Evolutionary conservation across 2,329 filamentous ascomycete genomes (phyloP).

Genomic region (Aspergillus sp.): DNA sequence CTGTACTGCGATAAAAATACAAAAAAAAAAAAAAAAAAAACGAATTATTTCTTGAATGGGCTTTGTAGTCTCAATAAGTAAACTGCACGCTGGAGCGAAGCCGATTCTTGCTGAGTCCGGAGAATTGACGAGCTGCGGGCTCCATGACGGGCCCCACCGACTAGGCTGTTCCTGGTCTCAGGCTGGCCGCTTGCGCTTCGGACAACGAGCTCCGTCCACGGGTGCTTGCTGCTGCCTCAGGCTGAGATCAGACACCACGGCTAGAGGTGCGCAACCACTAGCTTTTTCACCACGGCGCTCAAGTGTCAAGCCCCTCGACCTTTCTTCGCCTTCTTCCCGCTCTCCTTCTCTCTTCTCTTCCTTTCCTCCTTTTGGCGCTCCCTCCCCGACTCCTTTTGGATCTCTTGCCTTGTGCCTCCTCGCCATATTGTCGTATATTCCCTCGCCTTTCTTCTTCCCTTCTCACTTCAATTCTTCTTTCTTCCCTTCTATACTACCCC

Average conservation of each 20-base stretch:
- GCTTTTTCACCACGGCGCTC: slow-evolving; percentile 28
- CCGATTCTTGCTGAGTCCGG: slow-evolving; percentile 14
- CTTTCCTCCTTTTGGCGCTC: slow-evolving; percentile 15
- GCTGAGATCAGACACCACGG: background rate
- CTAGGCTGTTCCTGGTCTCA: slow-evolving; percentile 31
- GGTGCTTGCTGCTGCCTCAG: slow-evolving; percentile 1
- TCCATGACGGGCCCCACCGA: slow-evolving; percentile 25
- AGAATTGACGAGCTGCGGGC: slow-evolving; percentile 29
- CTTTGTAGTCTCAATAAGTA: too few species aligned
- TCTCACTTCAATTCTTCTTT: slow-evolving; percentile 7
- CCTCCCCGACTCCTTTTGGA: slow-evolving; percentile 10
- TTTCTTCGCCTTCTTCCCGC: slow-evolving; percentile 17
- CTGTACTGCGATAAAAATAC: background rate
- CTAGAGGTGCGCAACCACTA: slow-evolving; percentile 37
- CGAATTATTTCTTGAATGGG: background rate
- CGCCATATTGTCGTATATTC: slow-evolving; percentile 10
- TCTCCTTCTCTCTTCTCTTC: slow-evolving; percentile 14
- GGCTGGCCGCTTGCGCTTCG: slow-evolving; percentile 24
- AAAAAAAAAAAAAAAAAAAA: background rate
- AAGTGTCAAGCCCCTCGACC: slow-evolving; percentile 33
- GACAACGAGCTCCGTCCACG: slow-evolving; percentile 1
- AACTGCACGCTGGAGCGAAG: too few species aligned
- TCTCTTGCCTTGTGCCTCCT: slow-evolving; percentile 13
- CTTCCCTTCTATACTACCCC: slow-evolving; percentile 3
- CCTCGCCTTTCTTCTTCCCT: slow-evolving; percentile 11